Percentiles rank a stretch among this genome's conserved stretches.
phyloP scores from a whole-genome alignment of 805 yeast genomes.

The Yarrowia sp. region DNA sequence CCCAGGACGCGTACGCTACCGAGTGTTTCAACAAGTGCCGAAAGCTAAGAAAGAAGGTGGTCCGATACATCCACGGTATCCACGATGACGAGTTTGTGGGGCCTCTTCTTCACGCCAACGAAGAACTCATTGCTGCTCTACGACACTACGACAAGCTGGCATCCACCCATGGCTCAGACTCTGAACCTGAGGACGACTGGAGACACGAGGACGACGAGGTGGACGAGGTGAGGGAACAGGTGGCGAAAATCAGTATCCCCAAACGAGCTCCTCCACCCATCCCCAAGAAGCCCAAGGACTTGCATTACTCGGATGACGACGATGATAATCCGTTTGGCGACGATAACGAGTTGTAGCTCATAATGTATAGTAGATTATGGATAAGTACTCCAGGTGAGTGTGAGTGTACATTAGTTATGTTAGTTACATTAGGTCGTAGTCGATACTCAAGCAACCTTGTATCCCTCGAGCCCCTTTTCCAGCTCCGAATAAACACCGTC shows the following conservation, averaged over 20 bases:
- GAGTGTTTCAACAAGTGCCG: constrained; percentile 71
- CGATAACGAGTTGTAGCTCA: constrained; percentile 33
- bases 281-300: constrained; percentile 25
- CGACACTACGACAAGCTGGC: constrained; percentile 61
- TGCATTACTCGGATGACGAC: constrained; percentile 34
- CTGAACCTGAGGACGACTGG: constrained; percentile 43
- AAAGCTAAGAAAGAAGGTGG: constrained; percentile 67
- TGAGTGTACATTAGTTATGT: no score
- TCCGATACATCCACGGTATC: constrained; percentile 78
- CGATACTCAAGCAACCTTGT: constrained; percentile 21
- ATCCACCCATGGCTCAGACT: constrained; percentile 42
- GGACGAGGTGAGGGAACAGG: constrained; percentile 35
- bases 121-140: constrained; percentile 74
- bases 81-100: constrained; percentile 85
- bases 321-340: constrained; percentile 54
- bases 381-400: no score
- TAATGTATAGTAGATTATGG: no score
- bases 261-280: constrained; percentile 29
- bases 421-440: no score
- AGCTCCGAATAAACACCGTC: constrained; percentile 32
- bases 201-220: not conserved
- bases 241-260: constrained; percentile 2
- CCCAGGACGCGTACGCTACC: constrained; percentile 61
- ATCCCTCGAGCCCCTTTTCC: constrained; percentile 32
- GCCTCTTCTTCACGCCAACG: constrained; percentile 84